Conservation (phyloP, 2,329 filamentous ascomycete species). For the Aschersonia sp. region DNA sequence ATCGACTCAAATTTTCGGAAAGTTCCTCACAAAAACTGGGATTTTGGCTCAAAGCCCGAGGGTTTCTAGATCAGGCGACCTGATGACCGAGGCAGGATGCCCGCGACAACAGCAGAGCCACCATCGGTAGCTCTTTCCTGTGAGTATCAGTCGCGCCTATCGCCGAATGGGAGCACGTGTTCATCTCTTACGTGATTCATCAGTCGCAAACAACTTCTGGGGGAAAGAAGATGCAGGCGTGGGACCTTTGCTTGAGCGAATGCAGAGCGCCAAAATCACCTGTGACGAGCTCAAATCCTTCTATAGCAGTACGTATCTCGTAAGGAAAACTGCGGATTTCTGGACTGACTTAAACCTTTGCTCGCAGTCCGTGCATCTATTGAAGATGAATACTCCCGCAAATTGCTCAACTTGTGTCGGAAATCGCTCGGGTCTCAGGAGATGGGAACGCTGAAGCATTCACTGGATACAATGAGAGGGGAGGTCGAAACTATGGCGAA, state of each 20-base stretch:
- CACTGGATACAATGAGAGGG: constrained; percentile 73
- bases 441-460: constrained; percentile 65
- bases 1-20: too few species aligned
- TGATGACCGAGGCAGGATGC: constrained; percentile 30
- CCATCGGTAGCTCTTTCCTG: constrained; percentile 56
- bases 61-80: neutral
- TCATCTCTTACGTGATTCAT: neutral
- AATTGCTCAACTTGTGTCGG: constrained; percentile 69
- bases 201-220: constrained; percentile 99
- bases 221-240: constrained; percentile 97
- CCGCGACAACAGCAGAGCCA: constrained; percentile 43
- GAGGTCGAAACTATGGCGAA: constrained; percentile 93
- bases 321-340: neutral
- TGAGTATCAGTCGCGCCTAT: constrained; percentile 18
- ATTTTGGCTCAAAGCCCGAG: neutral
- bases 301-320: constrained; percentile 51
- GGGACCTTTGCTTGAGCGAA: constrained; percentile 76
- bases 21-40: neutral
- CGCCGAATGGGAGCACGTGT: too few species aligned
- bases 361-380: constrained; percentile 67
- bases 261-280: constrained; percentile 87
- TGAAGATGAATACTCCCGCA: constrained; percentile 91
- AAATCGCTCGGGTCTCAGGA: constrained; percentile 86
- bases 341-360: neutral
- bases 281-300: constrained; percentile 88